These are phyloP conservation scores for Neobulgaria alba DNA, from an alignment of 2,329 filamentous ascomycete genomes.

Conservation along the genomic window DNA sequence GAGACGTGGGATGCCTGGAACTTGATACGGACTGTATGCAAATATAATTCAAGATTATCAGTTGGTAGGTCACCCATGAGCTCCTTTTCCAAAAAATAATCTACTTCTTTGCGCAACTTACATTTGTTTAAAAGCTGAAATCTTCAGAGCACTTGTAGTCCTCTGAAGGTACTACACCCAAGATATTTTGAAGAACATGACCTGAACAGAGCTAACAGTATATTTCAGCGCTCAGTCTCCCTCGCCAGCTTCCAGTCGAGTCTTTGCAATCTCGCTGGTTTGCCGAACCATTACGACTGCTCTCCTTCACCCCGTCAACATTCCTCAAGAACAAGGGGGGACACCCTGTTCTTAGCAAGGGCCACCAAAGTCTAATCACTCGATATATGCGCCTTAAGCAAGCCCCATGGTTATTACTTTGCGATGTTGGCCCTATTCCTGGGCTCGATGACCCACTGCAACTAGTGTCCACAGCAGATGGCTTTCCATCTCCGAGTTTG, in stretches of 20 bases:
- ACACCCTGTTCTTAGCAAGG: slow-evolving; percentile 50
- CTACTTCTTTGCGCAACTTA: slow-evolving; percentile 9
- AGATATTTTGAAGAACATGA: slow-evolving; percentile 6
- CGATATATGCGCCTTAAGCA: slow-evolving; percentile 57
- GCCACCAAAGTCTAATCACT: slow-evolving; percentile 53
- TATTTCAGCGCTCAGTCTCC: slow-evolving; percentile 40
- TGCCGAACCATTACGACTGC: slow-evolving; percentile 55
- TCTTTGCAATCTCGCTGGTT: slow-evolving; percentile 61
- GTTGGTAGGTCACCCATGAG: slow-evolving; percentile 59
- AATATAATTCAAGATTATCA: slow-evolving; percentile 71
- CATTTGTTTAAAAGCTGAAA: slow-evolving; percentile 16
- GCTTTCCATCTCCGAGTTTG: slow-evolving; percentile 34
- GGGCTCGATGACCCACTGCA: slow-evolving; percentile 28
- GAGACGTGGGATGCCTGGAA: slow-evolving; percentile 93
- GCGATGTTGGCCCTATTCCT: slow-evolving; percentile 47
- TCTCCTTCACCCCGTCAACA: slow-evolving; percentile 43
- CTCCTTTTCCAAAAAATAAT: slow-evolving; percentile 13
- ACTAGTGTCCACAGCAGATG: slow-evolving; percentile 20
- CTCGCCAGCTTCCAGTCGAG: slow-evolving; percentile 48
- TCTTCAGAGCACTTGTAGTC: slow-evolving; percentile 19
- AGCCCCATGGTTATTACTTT: slow-evolving; percentile 54
- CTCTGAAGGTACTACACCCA: slow-evolving; percentile 24
- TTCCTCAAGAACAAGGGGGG: slow-evolving; percentile 55
- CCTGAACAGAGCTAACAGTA: slow-evolving; percentile 18
- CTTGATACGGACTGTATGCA: slow-evolving; percentile 73